Conservation (phyloP, 2,329 filamentous ascomycete genomes). For the Fusarium anthophilum region DNA sequence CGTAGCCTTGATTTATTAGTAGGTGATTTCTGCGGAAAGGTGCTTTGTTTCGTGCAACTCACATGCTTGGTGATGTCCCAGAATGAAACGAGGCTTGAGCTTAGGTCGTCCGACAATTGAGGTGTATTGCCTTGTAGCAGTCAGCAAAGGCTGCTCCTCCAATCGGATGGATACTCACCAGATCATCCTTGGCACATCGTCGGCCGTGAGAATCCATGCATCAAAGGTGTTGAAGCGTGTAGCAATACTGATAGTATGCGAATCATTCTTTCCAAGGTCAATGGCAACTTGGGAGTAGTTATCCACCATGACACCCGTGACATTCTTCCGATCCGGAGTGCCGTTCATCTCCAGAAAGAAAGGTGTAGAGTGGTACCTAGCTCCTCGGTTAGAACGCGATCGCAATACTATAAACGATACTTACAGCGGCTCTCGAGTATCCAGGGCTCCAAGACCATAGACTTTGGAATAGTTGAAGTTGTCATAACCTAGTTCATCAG, state of each 20-base stretch:
- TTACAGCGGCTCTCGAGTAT: neutral
- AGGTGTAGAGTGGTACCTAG: neutral
- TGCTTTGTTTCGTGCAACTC: neutral
- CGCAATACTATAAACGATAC: rapidly evolving
- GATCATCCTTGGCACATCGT: neutral
- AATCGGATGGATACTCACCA: neutral
- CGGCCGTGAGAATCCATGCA: neutral
- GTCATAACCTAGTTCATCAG: neutral
- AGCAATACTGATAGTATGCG: neutral
- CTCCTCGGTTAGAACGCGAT: rapidly evolving
- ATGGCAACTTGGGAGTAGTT: neutral
- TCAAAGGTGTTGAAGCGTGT: conserved; percentile 5
- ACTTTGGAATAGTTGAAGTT: neutral
- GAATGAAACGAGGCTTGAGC: neutral
- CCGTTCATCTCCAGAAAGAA: conserved; percentile 2
- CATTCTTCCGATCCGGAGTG: neutral
- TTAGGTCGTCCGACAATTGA: neutral
- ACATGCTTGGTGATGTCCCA: neutral
- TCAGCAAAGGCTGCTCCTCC: neutral
- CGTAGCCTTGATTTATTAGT: neutral
- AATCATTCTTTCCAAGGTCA: neutral
- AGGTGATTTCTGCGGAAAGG: rapidly evolving
- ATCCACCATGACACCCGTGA: neutral
- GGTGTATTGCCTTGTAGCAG: neutral
- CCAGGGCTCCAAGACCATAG: neutral